Evolutionary conservation across 139 green algal genomes (phyloP), one percentile per base, ranked within the genome.

Genomic region (Chara braunii): DNA sequence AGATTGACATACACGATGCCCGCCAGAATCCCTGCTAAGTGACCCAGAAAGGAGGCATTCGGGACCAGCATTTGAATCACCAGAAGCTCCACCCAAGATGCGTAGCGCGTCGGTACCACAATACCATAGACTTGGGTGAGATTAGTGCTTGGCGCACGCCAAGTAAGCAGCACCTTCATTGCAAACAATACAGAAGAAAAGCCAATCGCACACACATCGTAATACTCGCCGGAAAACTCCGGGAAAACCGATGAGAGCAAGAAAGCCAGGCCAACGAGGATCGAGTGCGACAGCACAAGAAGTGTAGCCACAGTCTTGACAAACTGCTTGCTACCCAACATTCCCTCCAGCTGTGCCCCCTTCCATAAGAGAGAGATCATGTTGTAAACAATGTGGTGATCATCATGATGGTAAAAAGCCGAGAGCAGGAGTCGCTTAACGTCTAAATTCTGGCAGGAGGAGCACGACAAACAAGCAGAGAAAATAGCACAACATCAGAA

Each of bases 301-400:
- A 77, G 33, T n/a, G 36, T 32, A 3, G 29, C 68, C 2, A 73
- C 43, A 8, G n/a, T 9, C 18, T 8, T 18, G 1, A 52, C 35
- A 56, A 68, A 77, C 31, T 18, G 42, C 1, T 14, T 26, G 3
- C 33, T 48, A n/a, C 68, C 68, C 7, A 73, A 32, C 18, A 14
- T n/a, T 30, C 7, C 18, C 44, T 77, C 68, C 7, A 77, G 53
- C 11, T 77, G 68, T 12, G 36, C 37, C 24, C 68, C 68, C 37
- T 77, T 77, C 60, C 60, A 77, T 11, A 77, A 51, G 6, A 77
- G 26, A n/a, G 68, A 77, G 28, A 73, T 24, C 68, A 77, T 77
- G 60, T 77, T 77, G 68, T 74, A 77, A 8, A 73, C 58, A 3
- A 75, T 30, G 31, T 75, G 66, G 30, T 37, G 23, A 6, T 75